phyloP scores from a whole-genome alignment of 1,284 basidiomycete species.

The Fomitopsis betulina region DNA sequence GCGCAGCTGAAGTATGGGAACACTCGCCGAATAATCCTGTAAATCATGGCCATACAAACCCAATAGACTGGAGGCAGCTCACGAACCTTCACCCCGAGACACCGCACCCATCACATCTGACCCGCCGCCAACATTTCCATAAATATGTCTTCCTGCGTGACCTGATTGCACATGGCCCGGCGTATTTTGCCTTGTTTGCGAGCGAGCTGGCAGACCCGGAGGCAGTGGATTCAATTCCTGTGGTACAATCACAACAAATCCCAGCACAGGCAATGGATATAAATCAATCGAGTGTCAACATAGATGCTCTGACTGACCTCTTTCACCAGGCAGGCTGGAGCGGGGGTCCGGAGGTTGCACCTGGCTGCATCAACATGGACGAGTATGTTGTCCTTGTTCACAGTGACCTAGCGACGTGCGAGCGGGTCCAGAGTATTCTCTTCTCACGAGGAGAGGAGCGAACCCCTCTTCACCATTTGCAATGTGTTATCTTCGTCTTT shows the following conservation, averaged over 20 bases:
- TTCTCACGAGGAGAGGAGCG: no score
- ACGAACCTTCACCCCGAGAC: conserved; percentile 12
- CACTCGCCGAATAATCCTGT: background rate
- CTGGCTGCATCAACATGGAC: conserved; percentile 3
- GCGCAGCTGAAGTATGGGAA: background rate
- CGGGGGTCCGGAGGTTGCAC: background rate
- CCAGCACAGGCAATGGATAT: conserved; percentile 23
- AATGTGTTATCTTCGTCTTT: conserved; percentile 26
- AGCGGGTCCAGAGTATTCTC: conserved; percentile 10
- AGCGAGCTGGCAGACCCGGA: conserved; percentile 19
- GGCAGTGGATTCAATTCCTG: conserved; percentile 24
- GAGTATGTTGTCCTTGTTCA: conserved; percentile 21
- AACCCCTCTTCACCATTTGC: background rate
- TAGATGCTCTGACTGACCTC: conserved; percentile 18
- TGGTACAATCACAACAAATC: conserved; percentile 19
- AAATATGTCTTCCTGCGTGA: conserved; percentile 22
- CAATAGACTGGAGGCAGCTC: background rate
- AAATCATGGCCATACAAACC: background rate
- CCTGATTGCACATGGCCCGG: conserved; percentile 21
- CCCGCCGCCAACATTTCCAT: conserved; percentile 20
- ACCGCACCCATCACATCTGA: conserved; percentile 11
- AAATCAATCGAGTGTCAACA: conserved; percentile 20
- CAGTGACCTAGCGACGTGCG: conserved; percentile 23
- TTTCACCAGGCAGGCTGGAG: conserved; percentile 20
- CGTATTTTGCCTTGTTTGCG: conserved; percentile 18